Base-by-base conservation (phyloP, 305 asterid genomes). In the Stenogyne calaminthoides region DNA sequence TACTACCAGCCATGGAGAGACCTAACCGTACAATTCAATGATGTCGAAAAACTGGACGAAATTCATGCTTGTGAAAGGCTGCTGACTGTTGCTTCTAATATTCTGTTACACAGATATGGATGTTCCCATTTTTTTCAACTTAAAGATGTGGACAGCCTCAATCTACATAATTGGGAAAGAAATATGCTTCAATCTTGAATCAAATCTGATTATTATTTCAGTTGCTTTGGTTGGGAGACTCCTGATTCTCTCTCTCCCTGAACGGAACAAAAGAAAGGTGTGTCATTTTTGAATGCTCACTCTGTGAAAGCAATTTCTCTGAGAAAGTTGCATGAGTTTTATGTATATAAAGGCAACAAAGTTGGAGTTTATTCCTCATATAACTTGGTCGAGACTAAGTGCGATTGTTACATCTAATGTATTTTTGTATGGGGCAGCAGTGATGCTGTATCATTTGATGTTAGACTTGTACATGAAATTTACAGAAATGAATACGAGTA, bases 1-100 rank as follows among this genome's bases (percentile, higher is more conserved):
- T 82, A 78, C 52, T 42, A 80, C 82, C 75, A 83, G 79, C 82
- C 84, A 9, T 78, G 89, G 84, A 77, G 82, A 56, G 85, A 85
- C 56, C 75, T 60, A 10, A 73, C 85, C 1, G 5, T 44, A 73
- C 80, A 80, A 14, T 64, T 9, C 22, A 68, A 71, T 3, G 76
- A 55, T 5, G 27, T 19, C 1, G 82, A 80, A 75, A 82, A 58
- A 71, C 64, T 80, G 64, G 84, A 80, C 2, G 87, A 82, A 78
- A 79, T 82, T 42, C 84, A 80, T 64, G 87, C 85, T 40, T 82
- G 82, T 65, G 87, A 82, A 25, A 80, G 56, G 39, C 82, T 85
- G 36, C 57, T 85, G 64, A 60, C 60, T 14, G 46, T 85, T 25
- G 81, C 84, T 66, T 85, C 87, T 6, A 78, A 78, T 39, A 36